These are phyloP conservation scores for Cordyceps javanica DNA, from an alignment of 2,329 filamentous ascomycete genomes.

Conservation along the genomic window DNA sequence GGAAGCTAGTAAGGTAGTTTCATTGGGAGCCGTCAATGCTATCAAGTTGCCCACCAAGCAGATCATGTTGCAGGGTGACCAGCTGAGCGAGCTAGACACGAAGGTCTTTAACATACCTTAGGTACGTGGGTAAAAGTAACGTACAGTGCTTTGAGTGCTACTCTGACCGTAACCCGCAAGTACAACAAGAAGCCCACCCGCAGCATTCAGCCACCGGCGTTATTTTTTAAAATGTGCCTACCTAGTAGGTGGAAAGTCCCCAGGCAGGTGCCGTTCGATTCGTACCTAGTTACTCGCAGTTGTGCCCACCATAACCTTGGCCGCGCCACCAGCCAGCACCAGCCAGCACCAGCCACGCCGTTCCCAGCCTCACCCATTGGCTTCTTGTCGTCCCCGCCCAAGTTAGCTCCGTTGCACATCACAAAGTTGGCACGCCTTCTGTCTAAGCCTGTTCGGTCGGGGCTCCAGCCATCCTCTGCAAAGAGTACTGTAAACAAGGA, in stretches of 20 bases:
- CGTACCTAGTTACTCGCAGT: no score
- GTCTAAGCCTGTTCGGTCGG: neutral
- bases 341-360: neutral
- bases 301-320: no score
- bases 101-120: no score
- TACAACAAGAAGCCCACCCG: neutral
- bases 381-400: neutral
- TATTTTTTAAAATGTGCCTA: neutral
- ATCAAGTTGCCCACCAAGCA: no score
- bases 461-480: neutral
- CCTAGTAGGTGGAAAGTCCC: neutral
- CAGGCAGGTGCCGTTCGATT: no score
- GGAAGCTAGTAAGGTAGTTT: no score
- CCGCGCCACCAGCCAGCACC: neutral
- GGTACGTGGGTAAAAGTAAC: no score
- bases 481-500: neutral
- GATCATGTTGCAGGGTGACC: no score
- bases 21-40: no score
- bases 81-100: no score
- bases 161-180: no score
- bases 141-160: no score
- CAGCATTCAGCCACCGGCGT: neutral
- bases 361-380: slow-evolving; percentile 2
- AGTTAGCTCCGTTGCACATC: neutral
- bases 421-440: neutral